Base-by-base conservation (phyloP, 257 asterid genomes). In the Mitragyna speciosa region DNA sequence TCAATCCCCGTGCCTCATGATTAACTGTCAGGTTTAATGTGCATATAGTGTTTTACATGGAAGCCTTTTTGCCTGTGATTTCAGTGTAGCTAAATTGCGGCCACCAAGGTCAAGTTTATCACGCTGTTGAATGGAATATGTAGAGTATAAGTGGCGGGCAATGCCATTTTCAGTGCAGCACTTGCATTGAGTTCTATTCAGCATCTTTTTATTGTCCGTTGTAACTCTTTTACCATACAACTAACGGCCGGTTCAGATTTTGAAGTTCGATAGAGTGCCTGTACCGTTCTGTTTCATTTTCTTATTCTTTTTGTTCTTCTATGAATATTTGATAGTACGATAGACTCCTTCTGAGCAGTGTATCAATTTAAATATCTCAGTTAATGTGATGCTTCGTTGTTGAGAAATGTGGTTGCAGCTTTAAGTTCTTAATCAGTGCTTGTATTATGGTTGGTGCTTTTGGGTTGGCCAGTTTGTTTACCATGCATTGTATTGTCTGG, bases 21-120 rank as follows among this genome's bases (percentile, higher is more conserved):
- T 30, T 73, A 59, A 43, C 70, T 54, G 17, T 71, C 81, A 24
- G 58, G 73, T 84, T 61, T 5, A 28, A 58, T 82, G 88, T 88
- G 91, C 90, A 88, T 83, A 89, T 68, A 82, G 76, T 84, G 78
- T 73, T 68, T 52, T 78, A 63, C 76, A 17, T 68, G 81, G 66
- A 39, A 68, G 36, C 64, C 58, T 52, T 63, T 56, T 59, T n/a
- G 16, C 84, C 75, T 79, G 41, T 75, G 74, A 28, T 16, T 64
- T 14, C 41, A 22, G 8, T 69, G 77, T 76, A 76, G 71, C 72
- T 61, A 58, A 75, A 16, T 79, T 79, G 73, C 61, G 39, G 85
- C 72, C 65, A 16, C 76, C 76, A 75, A 68, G 80, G 84, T 61
- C 72, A 75, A 72, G 43, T 78, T 88, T 78, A 72, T 79, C 39